Base-by-base conservation (phyloP, 2,329 filamentous ascomycete species). In the Penicillium sp. region DNA sequence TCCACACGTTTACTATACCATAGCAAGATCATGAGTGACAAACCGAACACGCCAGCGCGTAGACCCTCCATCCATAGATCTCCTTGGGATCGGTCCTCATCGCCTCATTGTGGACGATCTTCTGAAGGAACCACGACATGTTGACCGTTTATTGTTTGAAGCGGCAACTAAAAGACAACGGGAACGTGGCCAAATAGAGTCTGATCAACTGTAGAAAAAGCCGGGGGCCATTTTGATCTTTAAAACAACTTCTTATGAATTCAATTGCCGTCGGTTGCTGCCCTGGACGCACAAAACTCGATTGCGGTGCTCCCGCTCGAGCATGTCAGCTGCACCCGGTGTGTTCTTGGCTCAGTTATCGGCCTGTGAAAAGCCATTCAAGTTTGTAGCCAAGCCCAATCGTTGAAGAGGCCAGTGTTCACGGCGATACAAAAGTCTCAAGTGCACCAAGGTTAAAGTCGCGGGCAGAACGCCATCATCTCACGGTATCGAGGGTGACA, bases 41-140 rank as follows among this genome's bases (percentile, higher is more conserved):
- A 45, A 73, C 76, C 53, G 81, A 82, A 61, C 75, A 81, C 42
- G 81, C 82, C 55, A 85, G 73, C 48, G 76, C 76, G 54, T 84
- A 80, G 27, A 84, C 81, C 47, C 83, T 77, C 83, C 83, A 86
- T 60, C 82, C 82, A 68, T 86, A 86, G 50, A 86, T 82, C 63
- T 85, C 78, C 18, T 76, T 73, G 13, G 84, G 84, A 61, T 87
- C 84, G 33, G 71, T 67, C 61, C 77, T 82, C 79, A 88, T 86
- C 39, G 85, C 80, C 65, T 88, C 82, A 73, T 87, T 87, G 67
- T 79, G 79, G 57, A 85, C 76, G 60, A 85, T 72, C 57, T 69
- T 70, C 57, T 73, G 73, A 47, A 85, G 74, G 55, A 83, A 63
- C 47, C 54, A 57, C 42, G 64, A 58, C 63, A 78, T 77, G 45